phyloP scores from a whole-genome alignment of 768 basidiomycete genomes.

The Gautieria morchelliformis region DNA sequence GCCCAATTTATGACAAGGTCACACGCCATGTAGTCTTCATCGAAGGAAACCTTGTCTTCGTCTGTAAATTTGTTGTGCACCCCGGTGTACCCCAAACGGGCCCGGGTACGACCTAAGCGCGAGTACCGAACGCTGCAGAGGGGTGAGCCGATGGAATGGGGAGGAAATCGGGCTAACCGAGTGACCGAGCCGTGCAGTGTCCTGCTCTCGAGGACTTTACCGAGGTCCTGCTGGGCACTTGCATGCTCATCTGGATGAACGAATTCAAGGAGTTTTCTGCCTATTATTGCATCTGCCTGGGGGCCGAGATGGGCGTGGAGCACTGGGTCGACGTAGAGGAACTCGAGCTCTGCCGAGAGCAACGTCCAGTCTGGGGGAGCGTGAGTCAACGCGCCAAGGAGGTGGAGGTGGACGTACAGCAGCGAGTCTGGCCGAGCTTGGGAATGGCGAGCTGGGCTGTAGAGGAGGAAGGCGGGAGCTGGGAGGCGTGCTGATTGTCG shows the following conservation, averaged over 20 bases:
- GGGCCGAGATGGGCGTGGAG: conserved; percentile 60
- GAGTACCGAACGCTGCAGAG: conserved; percentile 63
- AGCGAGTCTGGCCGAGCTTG: conserved; percentile 62
- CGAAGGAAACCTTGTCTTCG: conserved; percentile 57
- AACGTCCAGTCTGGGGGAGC: conserved; percentile 63
- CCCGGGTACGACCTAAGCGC: conserved; percentile 64
- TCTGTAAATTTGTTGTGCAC: conserved; percentile 47
- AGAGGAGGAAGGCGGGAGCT: no score
- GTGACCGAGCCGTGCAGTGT: conserved; percentile 81
- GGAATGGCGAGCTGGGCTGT: conserved; percentile 24
- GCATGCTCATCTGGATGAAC: conserved; percentile 80
- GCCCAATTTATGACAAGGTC: conserved; percentile 89
- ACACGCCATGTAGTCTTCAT: conserved; percentile 73
- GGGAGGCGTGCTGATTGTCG: background rate
- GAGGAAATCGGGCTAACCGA: conserved; percentile 32
- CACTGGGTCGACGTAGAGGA: conserved; percentile 80
- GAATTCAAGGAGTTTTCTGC: conserved; percentile 62
- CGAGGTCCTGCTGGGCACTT: conserved; percentile 65
- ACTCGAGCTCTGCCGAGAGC: conserved; percentile 63
- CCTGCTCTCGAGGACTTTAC: conserved; percentile 60
- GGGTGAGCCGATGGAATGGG: conserved; percentile 6
- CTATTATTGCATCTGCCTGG: conserved; percentile 60
- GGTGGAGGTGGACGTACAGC: conserved; percentile 44
- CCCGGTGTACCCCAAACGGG: conserved; percentile 55
- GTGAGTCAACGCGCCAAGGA: conserved; percentile 15